Evolutionary conservation across 2,329 filamentous ascomycete species (phyloP).

Genomic region (Pseudogymnoascus sp.): DNA sequence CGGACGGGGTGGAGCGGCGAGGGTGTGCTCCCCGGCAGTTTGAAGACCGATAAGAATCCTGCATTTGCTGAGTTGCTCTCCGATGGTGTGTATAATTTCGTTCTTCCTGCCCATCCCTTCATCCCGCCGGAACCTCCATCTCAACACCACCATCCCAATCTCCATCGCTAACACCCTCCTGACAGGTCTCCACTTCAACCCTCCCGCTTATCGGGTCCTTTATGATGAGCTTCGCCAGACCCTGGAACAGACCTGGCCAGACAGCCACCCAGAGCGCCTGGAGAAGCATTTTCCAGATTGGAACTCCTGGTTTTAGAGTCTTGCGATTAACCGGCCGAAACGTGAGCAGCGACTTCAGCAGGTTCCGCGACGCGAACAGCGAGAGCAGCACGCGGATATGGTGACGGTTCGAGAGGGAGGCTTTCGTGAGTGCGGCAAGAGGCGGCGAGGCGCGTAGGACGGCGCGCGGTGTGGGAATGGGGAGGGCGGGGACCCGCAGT

Average conservation of each 20-base stretch:
- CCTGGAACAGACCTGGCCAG: conserved; percentile 41
- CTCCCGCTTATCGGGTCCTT: conserved; percentile 48
- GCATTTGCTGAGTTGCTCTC: neutral
- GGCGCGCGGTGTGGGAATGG: conserved; percentile 1
- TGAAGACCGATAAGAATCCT: neutral
- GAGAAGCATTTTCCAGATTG: conserved; percentile 13
- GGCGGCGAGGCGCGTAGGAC: conserved; percentile 6
- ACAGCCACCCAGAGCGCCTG: conserved; percentile 13
- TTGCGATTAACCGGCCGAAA: conserved; percentile 7
- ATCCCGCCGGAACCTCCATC: conserved; percentile 44
- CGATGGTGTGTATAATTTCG: conserved; percentile 25
- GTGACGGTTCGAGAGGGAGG: conserved; percentile 9
- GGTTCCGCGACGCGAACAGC: neutral
- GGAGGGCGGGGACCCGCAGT: neutral
- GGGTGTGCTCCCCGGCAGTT: conserved; percentile 38
- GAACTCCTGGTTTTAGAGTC: conserved; percentile 6
- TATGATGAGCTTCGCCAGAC: conserved; percentile 44
- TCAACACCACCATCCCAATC: conserved; percentile 33
- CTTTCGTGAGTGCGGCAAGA: neutral
- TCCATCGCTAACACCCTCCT: conserved; percentile 45
- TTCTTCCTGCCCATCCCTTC: conserved; percentile 27
- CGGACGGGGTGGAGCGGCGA: conserved; percentile 49
- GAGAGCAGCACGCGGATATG: conserved; percentile 6
- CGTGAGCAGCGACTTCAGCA: conserved; percentile 5
- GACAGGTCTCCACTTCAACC: conserved; percentile 53